Conservation (phyloP, 108 stramenopile genomes). For the Discostella pseudostelligera region DNA sequence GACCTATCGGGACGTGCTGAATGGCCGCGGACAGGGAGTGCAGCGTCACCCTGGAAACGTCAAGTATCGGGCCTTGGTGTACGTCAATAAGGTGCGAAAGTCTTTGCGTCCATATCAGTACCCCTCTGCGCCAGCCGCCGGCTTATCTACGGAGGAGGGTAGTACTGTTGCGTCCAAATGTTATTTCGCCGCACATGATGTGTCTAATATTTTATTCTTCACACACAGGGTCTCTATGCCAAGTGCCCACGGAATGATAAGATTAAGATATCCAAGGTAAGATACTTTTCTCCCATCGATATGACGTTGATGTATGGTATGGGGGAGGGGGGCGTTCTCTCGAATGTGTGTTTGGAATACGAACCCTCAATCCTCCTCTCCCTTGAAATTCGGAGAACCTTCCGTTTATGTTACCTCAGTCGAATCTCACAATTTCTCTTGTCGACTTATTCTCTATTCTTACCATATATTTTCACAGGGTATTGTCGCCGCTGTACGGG, state of each 20-base stretch:
- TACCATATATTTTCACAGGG: slow-evolving; percentile 12
- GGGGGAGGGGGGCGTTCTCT: no score
- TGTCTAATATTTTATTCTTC: neutral
- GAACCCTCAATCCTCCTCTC: neutral
- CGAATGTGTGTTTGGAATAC: no score
- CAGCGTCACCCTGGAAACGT: slow-evolving; percentile 48
- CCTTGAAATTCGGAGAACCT: slow-evolving; percentile 3
- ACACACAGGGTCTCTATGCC: slow-evolving; percentile 26
- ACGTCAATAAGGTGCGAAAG: slow-evolving; percentile 34
- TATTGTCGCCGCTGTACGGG: slow-evolving; percentile 37
- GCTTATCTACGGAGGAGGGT: no score
- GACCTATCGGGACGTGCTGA: slow-evolving; percentile 30
- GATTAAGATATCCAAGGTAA: slow-evolving; percentile 41
- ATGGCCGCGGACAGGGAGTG: slow-evolving; percentile 46
- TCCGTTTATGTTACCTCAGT: no score
- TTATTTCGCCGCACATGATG: neutral
- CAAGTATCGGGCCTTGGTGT: slow-evolving; percentile 42
- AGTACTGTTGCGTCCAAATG: no score
- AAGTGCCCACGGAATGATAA: slow-evolving; percentile 37
- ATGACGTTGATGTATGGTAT: neutral
- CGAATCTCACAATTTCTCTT: neutral
- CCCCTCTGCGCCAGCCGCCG: no score
- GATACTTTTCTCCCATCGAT: neutral
- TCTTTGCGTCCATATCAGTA: neutral
- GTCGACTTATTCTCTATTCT: neutral